A percentile compares a stretch with the other conserved stretches of the same genome.
These are phyloP conservation scores for Solanum microdontum DNA, from an alignment of 257 asterid species.

Conservation along the genomic window DNA sequence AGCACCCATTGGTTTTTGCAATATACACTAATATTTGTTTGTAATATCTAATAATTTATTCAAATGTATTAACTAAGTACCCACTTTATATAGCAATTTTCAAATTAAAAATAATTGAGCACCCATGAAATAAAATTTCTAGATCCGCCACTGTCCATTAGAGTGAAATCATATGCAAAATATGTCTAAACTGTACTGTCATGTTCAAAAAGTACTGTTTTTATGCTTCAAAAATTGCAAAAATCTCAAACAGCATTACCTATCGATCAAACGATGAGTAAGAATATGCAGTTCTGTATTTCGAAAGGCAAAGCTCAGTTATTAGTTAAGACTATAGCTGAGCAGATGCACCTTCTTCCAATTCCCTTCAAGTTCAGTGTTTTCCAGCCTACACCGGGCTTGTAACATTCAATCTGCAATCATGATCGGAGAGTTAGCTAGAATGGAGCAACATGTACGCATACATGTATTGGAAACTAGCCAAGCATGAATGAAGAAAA, in stretches of 20 bases:
- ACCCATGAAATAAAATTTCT: too few species aligned
- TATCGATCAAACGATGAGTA: neutral
- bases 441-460: neutral
- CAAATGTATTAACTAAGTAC: too few species aligned
- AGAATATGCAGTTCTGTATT: neutral
- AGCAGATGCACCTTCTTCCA: constrained; percentile 50
- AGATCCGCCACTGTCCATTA: too few species aligned
- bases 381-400: constrained; percentile 70
- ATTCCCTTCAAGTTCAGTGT: constrained; percentile 26
- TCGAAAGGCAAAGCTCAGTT: neutral
- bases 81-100: too few species aligned
- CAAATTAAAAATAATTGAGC: too few species aligned
- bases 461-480: neutral
- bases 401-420: constrained; percentile 62
- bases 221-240: neutral
- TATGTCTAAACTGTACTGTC: neutral
- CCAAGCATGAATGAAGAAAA: neutral
- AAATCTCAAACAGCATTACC: neutral
- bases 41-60: too few species aligned
- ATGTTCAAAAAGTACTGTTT: neutral
- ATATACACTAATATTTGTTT: too few species aligned
- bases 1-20: too few species aligned
- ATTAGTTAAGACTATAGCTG: constrained; percentile 42
- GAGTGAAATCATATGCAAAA: neutral
- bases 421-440: neutral